These are phyloP conservation scores for Kalmusia sp. DNA, from an alignment of 2,329 filamentous ascomycete species.

Conservation along the genomic window DNA sequence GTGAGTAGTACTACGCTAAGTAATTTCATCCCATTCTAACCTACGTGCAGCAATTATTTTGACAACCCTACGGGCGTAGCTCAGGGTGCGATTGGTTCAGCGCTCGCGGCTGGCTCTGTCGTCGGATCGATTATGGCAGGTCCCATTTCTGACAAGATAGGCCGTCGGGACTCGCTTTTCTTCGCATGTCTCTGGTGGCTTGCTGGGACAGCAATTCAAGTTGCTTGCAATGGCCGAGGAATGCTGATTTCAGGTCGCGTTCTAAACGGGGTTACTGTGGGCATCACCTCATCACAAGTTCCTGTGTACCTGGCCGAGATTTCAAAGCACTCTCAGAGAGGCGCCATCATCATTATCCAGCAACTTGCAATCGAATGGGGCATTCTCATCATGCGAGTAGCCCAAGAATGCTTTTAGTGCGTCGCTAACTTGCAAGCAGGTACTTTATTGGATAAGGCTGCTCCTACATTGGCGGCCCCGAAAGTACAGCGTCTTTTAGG, in stretches of 20 bases:
- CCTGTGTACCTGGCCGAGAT: slow-evolving; percentile 56
- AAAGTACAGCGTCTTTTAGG: slow-evolving; percentile 50
- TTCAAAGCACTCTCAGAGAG: slow-evolving; percentile 51
- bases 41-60: slow-evolving; percentile 51
- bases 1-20: no score
- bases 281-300: slow-evolving; percentile 54
- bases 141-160: slow-evolving; percentile 56
- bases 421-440: slow-evolving; percentile 22
- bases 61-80: slow-evolving; percentile 56
- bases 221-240: slow-evolving; percentile 44
- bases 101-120: slow-evolving; percentile 59
- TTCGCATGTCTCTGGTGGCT: slow-evolving; percentile 59
- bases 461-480: slow-evolving; percentile 45
- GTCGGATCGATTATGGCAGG: slow-evolving; percentile 59
- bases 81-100: slow-evolving; percentile 59
- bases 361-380: slow-evolving; percentile 52
- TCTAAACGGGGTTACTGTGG: slow-evolving; percentile 51
- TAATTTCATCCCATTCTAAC: no score
- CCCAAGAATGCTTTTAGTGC: neutral
- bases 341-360: slow-evolving; percentile 53
- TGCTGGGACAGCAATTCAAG: slow-evolving; percentile 50
- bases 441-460: slow-evolving; percentile 58
- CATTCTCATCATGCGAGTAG: slow-evolving; percentile 44
- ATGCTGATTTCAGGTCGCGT: slow-evolving; percentile 57
- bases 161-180: slow-evolving; percentile 55